phyloP scores from a whole-genome alignment of 345 rosid genomes.

The Passiflora organensis region DNA sequence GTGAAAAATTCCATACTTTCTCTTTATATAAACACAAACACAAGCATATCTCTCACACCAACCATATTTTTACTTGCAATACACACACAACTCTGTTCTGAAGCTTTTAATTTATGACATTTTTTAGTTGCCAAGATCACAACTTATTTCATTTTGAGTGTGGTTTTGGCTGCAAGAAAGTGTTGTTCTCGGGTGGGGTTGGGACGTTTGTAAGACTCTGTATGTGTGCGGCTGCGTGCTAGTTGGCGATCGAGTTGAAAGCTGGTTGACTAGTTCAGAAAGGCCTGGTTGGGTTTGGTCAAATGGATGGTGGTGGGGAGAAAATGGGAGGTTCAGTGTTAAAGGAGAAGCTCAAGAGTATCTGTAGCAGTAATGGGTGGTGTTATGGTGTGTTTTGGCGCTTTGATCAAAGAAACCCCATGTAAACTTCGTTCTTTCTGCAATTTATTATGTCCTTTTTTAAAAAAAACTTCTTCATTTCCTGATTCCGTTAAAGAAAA shows the following conservation, averaged over 20 bases:
- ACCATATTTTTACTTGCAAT: conserved; percentile 11
- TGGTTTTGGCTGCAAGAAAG: conserved; percentile 6
- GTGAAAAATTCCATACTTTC: conserved; percentile 2
- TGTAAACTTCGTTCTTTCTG: conserved; percentile 38
- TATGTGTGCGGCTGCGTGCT: background rate
- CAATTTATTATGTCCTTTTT: background rate
- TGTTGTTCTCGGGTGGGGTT: background rate
- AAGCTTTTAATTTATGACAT: background rate
- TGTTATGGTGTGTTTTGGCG: conserved; percentile 84
- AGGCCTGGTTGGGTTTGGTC: conserved; percentile 12
- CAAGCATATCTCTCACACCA: conserved; percentile 17
- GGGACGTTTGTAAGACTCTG: background rate
- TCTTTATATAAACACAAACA: conserved; percentile 11
- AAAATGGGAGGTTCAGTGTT: conserved; percentile 13
- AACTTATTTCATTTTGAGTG: conserved; percentile 1
- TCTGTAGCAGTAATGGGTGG: conserved; percentile 81
- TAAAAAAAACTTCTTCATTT: conserved; percentile 3
- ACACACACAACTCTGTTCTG: no score
- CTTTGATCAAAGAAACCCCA: conserved; percentile 58
- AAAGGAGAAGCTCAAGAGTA: conserved; percentile 51
- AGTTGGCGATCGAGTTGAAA: background rate
- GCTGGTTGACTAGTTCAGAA: background rate
- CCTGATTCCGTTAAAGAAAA: background rate
- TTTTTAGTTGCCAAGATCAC: conserved; percentile 8
- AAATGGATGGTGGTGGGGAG: conserved; percentile 7